phyloP scores from a whole-genome alignment of 2,329 filamentous ascomycete species.

The Teratosphaeriaceae sp. region DNA sequence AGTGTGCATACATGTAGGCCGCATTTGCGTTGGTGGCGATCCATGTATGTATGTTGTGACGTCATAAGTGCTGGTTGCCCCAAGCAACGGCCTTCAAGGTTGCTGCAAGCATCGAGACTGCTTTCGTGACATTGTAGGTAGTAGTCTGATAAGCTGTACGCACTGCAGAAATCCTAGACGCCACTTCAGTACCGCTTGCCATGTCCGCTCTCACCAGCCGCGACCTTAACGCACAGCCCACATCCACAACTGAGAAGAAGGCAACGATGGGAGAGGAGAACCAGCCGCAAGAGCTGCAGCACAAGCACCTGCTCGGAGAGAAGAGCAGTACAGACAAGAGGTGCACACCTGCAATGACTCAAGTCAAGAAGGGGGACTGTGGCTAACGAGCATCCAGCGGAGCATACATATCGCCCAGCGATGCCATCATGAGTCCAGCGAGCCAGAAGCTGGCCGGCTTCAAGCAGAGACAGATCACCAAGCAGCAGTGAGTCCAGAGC shows the following conservation, averaged over 20 bases:
- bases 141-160: too few relatives aligned
- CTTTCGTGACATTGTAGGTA: too few relatives aligned
- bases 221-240: constrained; percentile 20
- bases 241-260: constrained; percentile 7
- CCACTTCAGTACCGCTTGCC: background rate
- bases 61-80: too few relatives aligned
- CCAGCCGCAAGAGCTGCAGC: constrained; percentile 11
- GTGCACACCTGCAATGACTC: constrained; percentile 3
- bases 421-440: constrained; percentile 82
- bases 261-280: constrained; percentile 14
- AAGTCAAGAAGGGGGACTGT: background rate
- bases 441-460: constrained; percentile 75
- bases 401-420: constrained; percentile 74
- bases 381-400: constrained; percentile 23
- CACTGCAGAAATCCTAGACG: too few relatives aligned
- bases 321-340: constrained; percentile 12
- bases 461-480: constrained; percentile 72
- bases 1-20: too few relatives aligned
- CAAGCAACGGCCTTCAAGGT: too few relatives aligned
- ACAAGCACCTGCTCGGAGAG: constrained; percentile 10
- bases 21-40: too few relatives aligned
- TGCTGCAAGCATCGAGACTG: too few relatives aligned
- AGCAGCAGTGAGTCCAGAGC: constrained; percentile 43
- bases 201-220: constrained; percentile 19
- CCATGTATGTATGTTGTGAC: too few relatives aligned